Evolutionary conservation across 106 monocot species (phyloP), one percentile per base, ranked within the genome.

Genomic region (Dioscorea zingiberensis): DNA sequence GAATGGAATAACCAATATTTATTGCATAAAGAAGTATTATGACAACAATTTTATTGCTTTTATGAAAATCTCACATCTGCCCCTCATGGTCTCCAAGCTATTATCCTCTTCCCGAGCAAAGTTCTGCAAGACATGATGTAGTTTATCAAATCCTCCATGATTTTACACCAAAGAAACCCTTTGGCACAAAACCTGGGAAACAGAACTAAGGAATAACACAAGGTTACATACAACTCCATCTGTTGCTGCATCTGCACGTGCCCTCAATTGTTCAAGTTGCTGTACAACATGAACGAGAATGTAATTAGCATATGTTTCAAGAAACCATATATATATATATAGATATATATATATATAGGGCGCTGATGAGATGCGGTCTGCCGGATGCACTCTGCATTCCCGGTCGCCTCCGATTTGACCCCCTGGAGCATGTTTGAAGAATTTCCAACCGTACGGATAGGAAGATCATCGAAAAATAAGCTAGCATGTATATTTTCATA

Each of bases 81-180:
- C 79, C 26, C 94, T 81, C 18, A 87, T 82, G 4, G 90, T 69
- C 66, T 94, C 94, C 67, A 90, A 63, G 29, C 81, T 70, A 28
- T 60, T 62, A 77, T 94, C 90, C 12, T 84, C 89, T 66, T 86
- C 86, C 32, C 71, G 72, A 48, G 59, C 27, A 54, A 74, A 80
- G 58, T 70, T 82, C 88, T 89, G 70, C 25, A 67, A 7, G 48
- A 45, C 59, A 63, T 61, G 21, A 54, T 19, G 47, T 30, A 21
- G 53, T 53, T n/a, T 49, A 13, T 74, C 17, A 38, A 13, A 4
- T 5, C 38, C 38, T 38, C 38, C 4, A 6, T 22, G 19, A 30
- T 12, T 60, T 29, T 60, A 29, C 61, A n/a, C n/a, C n/a, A 17
- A 32, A 9, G 14, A 61, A 61, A 28, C 2, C 2, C 11, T 25